These are phyloP conservation scores for Exophiala sp. DNA, from an alignment of 2,329 filamentous ascomycete genomes.

Conservation along the genomic window DNA sequence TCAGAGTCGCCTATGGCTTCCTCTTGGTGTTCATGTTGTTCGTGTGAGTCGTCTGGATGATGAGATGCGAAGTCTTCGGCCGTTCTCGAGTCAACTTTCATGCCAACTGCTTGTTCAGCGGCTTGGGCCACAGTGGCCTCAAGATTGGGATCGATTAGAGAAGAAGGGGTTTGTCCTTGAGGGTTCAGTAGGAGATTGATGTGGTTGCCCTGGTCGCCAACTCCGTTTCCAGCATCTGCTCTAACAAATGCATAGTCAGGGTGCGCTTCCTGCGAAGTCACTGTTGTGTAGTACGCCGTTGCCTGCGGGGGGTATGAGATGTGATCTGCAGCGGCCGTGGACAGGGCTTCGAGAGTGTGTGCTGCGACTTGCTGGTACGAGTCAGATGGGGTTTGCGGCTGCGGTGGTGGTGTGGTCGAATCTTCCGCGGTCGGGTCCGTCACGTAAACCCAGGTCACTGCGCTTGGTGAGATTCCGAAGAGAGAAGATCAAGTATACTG, in stretches of 20 bases:
- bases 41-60: background rate
- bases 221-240: constrained; percentile 4
- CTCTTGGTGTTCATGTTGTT: constrained; percentile 4
- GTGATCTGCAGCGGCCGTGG: constrained; percentile 19
- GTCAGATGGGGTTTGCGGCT: constrained; percentile 10
- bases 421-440: constrained; percentile 21
- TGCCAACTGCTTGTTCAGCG: constrained; percentile 2
- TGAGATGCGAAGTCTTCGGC: constrained; percentile 1
- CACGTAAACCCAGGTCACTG: constrained; percentile 23
- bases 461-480: background rate
- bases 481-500: background rate
- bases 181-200: constrained; percentile 13
- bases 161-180: constrained; percentile 13
- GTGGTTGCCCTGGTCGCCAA: constrained; percentile 3
- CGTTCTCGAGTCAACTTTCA: background rate
- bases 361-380: constrained; percentile 21
- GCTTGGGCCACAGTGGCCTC: constrained; percentile 15
- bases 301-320: constrained; percentile 17
- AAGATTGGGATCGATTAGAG: constrained; percentile 25
- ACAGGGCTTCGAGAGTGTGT: constrained; percentile 20
- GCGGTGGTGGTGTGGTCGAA: constrained; percentile 10
- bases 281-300: constrained; percentile 22
- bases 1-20: constrained; percentile 15
- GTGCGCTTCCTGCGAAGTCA: constrained; percentile 11
- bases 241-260: constrained; percentile 23